Conservation (phyloP, 1,284 basidiomycete genomes). For the Puccinia novopanici region DNA sequence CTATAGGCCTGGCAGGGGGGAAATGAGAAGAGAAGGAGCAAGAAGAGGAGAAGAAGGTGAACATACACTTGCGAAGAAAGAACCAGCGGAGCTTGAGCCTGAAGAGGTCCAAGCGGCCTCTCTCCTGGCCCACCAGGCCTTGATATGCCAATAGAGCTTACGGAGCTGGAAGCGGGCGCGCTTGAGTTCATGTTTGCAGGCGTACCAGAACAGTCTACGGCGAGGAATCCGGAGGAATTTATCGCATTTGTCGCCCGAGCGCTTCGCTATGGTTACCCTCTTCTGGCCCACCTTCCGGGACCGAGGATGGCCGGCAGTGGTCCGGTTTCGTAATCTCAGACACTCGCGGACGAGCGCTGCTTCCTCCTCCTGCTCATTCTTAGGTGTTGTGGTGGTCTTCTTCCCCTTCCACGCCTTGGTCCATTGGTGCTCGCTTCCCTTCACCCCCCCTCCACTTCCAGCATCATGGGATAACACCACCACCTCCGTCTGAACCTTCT, state of each 20-base stretch:
- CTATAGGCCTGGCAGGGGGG: no score
- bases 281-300: background rate
- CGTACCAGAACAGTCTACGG: background rate
- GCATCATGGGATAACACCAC: no score
- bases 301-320: conserved; percentile 1
- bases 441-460: no score
- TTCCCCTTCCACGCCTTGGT: background rate
- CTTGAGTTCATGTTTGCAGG: background rate
- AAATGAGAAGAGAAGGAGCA: no score
- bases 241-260: background rate
- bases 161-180: background rate
- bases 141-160: background rate
- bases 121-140: background rate
- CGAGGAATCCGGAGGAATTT: background rate
- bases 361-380: background rate
- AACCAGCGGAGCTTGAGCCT: conserved; percentile 1
- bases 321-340: background rate
- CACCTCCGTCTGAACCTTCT: background rate
- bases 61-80: background rate
- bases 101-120: background rate
- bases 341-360: background rate
- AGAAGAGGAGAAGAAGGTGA: no score
- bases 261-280: conserved; percentile 1
- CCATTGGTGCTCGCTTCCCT: no score
- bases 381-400: background rate